Evolutionary conservation across 2,329 filamentous ascomycete species (phyloP).

Genomic region (Aspergillus clavatus): DNA sequence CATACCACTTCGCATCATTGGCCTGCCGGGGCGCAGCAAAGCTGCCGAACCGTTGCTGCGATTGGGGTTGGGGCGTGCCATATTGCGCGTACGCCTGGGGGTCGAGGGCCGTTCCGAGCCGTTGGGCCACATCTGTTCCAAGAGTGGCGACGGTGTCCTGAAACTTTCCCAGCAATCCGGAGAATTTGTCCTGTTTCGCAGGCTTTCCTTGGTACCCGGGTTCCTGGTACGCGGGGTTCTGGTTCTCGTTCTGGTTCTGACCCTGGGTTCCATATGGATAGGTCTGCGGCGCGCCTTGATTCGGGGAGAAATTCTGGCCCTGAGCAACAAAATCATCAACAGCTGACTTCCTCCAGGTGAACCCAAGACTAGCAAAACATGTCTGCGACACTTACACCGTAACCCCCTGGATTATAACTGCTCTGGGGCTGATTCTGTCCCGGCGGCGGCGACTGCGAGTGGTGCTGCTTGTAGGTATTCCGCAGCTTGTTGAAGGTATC

Average conservation of each 20-base stretch:
- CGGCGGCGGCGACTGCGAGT: conserved; percentile 5
- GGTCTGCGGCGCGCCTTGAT: conserved; percentile 14
- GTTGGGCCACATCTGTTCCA: conserved; percentile 49
- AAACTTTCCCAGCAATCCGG: conserved; percentile 52
- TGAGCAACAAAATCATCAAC: conserved; percentile 1
- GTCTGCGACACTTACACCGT: conserved; percentile 17
- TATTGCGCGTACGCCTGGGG: conserved; percentile 46
- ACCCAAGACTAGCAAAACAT: background rate
- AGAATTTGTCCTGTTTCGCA: conserved; percentile 34
- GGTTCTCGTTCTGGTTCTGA: conserved; percentile 20
- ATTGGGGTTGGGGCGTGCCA: conserved; percentile 31
- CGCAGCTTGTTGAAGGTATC: conserved; percentile 47
- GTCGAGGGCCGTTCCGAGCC: conserved; percentile 44
- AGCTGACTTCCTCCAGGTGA: too few species aligned
- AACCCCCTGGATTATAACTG: conserved; percentile 19
- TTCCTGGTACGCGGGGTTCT: conserved; percentile 15
- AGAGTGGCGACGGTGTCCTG: conserved; percentile 49
- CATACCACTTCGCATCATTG: conserved; percentile 78
- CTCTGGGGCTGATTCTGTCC: conserved; percentile 15
- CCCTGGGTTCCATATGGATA: conserved; percentile 23
- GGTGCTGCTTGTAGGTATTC: conserved; percentile 29
- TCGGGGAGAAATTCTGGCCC: conserved; percentile 5
- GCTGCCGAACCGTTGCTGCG: conserved; percentile 51
- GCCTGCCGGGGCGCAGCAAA: conserved; percentile 71
- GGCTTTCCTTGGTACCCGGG: conserved; percentile 27